Conservation (phyloP, 169 alveolate genomes). For the Plasmodium gaboni region DNA sequence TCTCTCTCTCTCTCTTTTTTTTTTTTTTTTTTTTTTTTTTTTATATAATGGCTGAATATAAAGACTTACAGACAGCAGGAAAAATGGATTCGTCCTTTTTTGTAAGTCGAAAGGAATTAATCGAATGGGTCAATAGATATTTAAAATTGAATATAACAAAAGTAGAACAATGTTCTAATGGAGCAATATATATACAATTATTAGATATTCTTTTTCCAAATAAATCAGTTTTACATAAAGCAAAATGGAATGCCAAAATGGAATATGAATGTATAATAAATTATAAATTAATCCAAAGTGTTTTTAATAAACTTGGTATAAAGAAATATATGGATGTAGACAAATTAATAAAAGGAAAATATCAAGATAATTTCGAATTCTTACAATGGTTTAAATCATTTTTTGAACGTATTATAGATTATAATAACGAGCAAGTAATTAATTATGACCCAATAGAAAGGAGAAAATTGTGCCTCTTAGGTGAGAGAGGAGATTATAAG, state of each 20-base stretch:
- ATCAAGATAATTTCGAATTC: slow-evolving; percentile 97
- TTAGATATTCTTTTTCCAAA: slow-evolving; percentile 94
- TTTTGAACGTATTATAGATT: slow-evolving; percentile 89
- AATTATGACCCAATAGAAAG: slow-evolving; percentile 89
- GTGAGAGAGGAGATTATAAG: slow-evolving; percentile 77
- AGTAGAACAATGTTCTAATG: slow-evolving; percentile 96
- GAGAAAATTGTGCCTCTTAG: slow-evolving; percentile 79
- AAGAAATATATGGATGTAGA: slow-evolving; percentile 94
- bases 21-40: no score
- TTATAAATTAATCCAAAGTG: slow-evolving; percentile 95
- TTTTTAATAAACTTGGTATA: slow-evolving; percentile 92
- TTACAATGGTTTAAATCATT: slow-evolving; percentile 98
- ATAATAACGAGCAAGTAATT: slow-evolving; percentile 79
- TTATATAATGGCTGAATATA: slow-evolving; percentile 13
- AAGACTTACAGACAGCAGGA: slow-evolving; percentile 77
- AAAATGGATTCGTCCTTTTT: slow-evolving; percentile 93
- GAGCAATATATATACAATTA: slow-evolving; percentile 96
- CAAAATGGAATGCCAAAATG: slow-evolving; percentile 96
- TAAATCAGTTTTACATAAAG: slow-evolving; percentile 88
- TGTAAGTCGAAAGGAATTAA: slow-evolving; percentile 91
- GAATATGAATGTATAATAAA: slow-evolving; percentile 96
- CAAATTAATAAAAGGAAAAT: slow-evolving; percentile 93
- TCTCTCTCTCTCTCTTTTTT: no score
- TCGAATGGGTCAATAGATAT: slow-evolving; percentile 91
- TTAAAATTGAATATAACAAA: slow-evolving; percentile 91